Percentiles rank a stretch among this genome's conserved stretches.
Evolutionary conservation across 78 protist genomes (phyloP).

Genomic region (Dictyostelium citrinum): DNA sequence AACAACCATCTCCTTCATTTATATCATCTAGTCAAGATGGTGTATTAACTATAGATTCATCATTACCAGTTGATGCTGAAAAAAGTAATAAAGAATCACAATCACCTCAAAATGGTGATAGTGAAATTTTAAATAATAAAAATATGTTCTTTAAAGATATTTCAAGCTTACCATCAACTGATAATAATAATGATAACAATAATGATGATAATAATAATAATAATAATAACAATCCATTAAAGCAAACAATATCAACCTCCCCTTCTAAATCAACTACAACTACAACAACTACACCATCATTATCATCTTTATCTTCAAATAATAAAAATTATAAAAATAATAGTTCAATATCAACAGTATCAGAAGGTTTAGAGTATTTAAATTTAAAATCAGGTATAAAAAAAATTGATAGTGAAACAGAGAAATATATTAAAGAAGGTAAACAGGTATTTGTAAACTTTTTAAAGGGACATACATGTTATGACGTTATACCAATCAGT

Average conservation of each 20-base stretch:
- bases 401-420: not conserved
- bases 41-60: slow-evolving; percentile 18
- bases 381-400: not conserved
- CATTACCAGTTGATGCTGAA: not conserved
- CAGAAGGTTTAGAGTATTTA: not conserved
- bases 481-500: slow-evolving; percentile 76
- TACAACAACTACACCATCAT: not conserved
- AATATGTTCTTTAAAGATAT: not conserved
- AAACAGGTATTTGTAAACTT: slow-evolving; percentile 51
- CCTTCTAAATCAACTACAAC: not conserved
- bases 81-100: not conserved
- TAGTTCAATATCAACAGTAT: not conserved
- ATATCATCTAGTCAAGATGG: slow-evolving; percentile 23
- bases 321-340: not conserved
- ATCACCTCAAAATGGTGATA: not conserved
- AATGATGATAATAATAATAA: too few species aligned
- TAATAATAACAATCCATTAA: not conserved
- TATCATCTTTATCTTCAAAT: not conserved
- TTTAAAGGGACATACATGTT: slow-evolving; percentile 63
- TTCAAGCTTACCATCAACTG: not conserved
- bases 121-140: not conserved
- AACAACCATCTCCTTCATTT: slow-evolving; percentile 23
- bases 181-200: not conserved
- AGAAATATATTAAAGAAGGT: slow-evolving; percentile 21
- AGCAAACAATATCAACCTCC: not conserved